Conservation (phyloP, 2,329 filamentous ascomycete genomes). For the Ascochyta rabiei region DNA sequence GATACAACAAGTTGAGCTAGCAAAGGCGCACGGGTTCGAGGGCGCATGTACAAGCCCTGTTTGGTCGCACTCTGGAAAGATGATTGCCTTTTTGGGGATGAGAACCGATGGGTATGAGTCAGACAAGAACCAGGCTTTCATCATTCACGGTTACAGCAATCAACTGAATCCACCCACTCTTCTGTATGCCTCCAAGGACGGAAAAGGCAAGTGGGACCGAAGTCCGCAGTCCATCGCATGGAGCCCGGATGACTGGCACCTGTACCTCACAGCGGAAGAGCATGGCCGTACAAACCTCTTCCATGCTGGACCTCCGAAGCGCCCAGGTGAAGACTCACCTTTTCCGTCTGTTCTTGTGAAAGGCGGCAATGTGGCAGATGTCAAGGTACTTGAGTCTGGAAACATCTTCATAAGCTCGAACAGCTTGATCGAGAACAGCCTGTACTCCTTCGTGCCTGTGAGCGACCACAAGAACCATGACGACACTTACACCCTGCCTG, state of each 20-base stretch:
- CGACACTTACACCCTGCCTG: constrained; percentile 26
- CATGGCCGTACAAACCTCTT: constrained; percentile 68
- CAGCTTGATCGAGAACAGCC: constrained; percentile 74
- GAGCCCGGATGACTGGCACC: constrained; percentile 59
- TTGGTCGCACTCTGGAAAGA: constrained; percentile 75
- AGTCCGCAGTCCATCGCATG: constrained; percentile 60
- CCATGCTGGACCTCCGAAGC: constrained; percentile 33
- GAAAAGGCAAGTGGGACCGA: constrained; percentile 65
- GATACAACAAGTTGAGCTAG: constrained; percentile 59
- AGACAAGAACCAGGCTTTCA: constrained; percentile 73
- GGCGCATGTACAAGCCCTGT: constrained; percentile 71
- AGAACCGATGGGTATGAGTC: constrained; percentile 77
- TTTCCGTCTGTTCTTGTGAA: constrained; percentile 38
- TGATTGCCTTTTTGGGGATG: constrained; percentile 81
- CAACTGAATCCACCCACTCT: constrained; percentile 50
- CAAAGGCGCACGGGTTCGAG: constrained; percentile 63
- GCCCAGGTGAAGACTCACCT: constrained; percentile 18
- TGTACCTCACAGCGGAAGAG: constrained; percentile 78
- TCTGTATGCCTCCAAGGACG: constrained; percentile 65
- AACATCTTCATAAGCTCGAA: constrained; percentile 69
- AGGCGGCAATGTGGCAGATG: constrained; percentile 49
- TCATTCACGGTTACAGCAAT: constrained; percentile 66
- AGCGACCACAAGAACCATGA: constrained; percentile 19
- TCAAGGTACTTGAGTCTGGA: constrained; percentile 58
- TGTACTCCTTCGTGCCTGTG: constrained; percentile 64